Base-by-base conservation (phyloP, 805 yeast genomes). In the Metschnikowia orientalis region DNA sequence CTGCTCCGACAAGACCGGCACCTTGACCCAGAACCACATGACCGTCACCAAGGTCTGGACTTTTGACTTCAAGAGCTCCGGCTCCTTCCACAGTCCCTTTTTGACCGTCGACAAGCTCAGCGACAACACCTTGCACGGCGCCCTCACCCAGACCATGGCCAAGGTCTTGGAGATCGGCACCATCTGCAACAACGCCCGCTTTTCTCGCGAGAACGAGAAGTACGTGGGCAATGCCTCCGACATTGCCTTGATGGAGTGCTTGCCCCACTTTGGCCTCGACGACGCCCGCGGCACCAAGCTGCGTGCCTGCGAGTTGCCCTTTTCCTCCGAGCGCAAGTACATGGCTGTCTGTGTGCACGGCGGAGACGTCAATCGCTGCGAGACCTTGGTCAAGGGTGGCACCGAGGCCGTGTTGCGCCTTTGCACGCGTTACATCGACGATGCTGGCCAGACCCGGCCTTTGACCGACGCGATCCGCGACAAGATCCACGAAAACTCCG, bases 191-290 rank as follows among this genome's bases (percentile, higher is more conserved):
- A 84, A 84, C 53, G 75, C 88, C 9, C 71, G 75, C 40, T 83
- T 62, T 45, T 81, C 89, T 0, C 61, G 60, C 26, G 94, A 83
- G 48, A 75, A 71, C 51, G 82, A 75, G 38, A 79, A 75, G 51
- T 81, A 62, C 51, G 75, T 84, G 28, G 98, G 98, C 17, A 92
- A 90, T 57, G 95, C 98, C 23, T 87, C 95, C 9, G 98, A 92
- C 61, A 78, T 89, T 47, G 97, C 98, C 0, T 66, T 92, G 26
- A 67, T 88, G 35, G 95, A 86, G 57, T 75, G 77, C 20, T 64
- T 88, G 36, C 63, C 75, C 4, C 74, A 73, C 37, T 87, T 88
- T 58, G 84, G 81, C 3, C 52, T 86, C 30, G 77, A 74, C 5
- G 97, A 92, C 56, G 51, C 59, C 7, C 78, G 98, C 56, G 63